Percentiles rank a stretch among this genome's conserved stretches.
phyloP scores from a whole-genome alignment of 371 early-diverging fungal species.

The Actinomortierella ambigua region DNA sequence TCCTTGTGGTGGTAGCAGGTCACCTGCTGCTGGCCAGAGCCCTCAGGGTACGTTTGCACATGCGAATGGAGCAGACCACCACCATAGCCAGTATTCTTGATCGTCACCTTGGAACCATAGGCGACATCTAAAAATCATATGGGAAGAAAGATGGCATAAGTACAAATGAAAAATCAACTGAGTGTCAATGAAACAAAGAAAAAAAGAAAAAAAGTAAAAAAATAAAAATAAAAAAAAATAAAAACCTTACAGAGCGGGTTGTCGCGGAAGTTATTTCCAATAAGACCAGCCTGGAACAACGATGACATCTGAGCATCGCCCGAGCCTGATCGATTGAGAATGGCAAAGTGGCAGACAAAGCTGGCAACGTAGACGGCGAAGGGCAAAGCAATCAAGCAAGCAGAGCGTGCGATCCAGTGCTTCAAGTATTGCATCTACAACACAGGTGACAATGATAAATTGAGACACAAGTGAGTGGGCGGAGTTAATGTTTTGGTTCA shows the following conservation, averaged over 20 bases:
- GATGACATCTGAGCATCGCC: conserved; percentile 99
- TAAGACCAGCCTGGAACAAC: conserved; percentile 95
- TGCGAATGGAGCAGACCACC: conserved; percentile 99
- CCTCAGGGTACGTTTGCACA: conserved; percentile 90
- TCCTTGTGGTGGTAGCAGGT: conserved; percentile 99
- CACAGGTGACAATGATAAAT: conserved; percentile 1
- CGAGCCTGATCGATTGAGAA: conserved; percentile 86
- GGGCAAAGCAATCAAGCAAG: conserved; percentile 89
- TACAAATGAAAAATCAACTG: neutral
- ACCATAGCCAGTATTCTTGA: conserved; percentile 90
- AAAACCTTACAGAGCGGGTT: conserved; percentile 80
- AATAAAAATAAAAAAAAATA: neutral
- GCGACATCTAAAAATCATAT: conserved; percentile 74
- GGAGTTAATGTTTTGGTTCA: neutral
- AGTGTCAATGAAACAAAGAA: neutral
- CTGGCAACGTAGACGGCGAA: conserved; percentile 85
- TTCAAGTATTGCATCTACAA: conserved; percentile 62
- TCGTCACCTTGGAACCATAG: conserved; percentile 90
- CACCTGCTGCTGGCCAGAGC: conserved; percentile 97
- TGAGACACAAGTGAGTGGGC: conserved; percentile 8
- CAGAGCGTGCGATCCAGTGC: conserved; percentile 83
- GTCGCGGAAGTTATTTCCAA: conserved; percentile 78
- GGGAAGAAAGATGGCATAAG: neutral
- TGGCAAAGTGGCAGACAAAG: conserved; percentile 92
- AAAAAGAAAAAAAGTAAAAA: neutral